A percentile compares a stretch with the other conserved stretches of the same genome.
These are phyloP conservation scores for Penicillium daleae DNA, from an alignment of 495 filamentous ascomycete species.

Conservation along the genomic window DNA sequence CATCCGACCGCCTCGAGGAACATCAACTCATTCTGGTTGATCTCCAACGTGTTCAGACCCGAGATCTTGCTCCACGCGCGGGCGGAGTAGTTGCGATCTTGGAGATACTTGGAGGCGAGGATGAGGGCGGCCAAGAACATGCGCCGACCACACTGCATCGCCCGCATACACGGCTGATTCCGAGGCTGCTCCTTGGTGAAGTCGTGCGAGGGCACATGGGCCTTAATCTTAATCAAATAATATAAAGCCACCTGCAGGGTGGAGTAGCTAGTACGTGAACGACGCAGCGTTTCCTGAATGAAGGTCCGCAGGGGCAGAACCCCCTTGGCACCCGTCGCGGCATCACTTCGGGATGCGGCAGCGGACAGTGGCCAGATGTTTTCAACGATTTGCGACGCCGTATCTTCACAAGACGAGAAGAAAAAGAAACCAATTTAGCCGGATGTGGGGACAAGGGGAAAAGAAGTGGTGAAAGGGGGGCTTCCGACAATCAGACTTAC, in stretches of 20 bases:
- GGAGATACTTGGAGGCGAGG: slow-evolving; percentile 93
- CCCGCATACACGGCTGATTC: slow-evolving; percentile 72
- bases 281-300: slow-evolving; percentile 93
- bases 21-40: slow-evolving; percentile 95
- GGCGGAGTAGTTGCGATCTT: slow-evolving; percentile 97
- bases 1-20: slow-evolving; percentile 90
- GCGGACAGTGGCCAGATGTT: slow-evolving; percentile 86
- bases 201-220: slow-evolving; percentile 79
- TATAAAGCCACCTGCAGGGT: slow-evolving; percentile 96
- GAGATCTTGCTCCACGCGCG: slow-evolving; percentile 99
- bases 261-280: slow-evolving; percentile 95
- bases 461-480: background rate
- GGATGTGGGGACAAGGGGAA: slow-evolving; percentile 12
- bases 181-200: slow-evolving; percentile 87
- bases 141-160: slow-evolving; percentile 92
- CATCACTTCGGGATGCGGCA: slow-evolving; percentile 51
- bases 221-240: slow-evolving; percentile 91
- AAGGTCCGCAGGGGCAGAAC: slow-evolving; percentile 92
- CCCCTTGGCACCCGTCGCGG: slow-evolving; percentile 56
- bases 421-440: slow-evolving; percentile 28
- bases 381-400: slow-evolving; percentile 95
- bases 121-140: slow-evolving; percentile 97
- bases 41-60: slow-evolving; percentile 83
- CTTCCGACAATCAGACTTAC: slow-evolving; percentile 64
- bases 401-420: slow-evolving; percentile 64